Conservation (phyloP, 306 rosid genomes). For the Castanea crenata region DNA sequence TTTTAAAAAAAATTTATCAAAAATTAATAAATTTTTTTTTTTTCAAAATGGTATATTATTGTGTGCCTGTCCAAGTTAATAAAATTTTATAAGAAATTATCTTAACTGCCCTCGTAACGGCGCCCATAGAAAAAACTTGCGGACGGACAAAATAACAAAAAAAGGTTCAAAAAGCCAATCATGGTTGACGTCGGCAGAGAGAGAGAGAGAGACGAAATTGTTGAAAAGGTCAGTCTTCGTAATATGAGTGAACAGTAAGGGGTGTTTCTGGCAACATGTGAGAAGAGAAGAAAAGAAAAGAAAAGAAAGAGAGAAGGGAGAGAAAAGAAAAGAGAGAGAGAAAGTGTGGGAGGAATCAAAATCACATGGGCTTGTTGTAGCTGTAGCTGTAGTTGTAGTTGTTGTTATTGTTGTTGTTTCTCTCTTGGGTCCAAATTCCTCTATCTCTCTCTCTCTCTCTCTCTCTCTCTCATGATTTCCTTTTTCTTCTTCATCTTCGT, state of each 20-base stretch:
- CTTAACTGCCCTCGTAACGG: too few species aligned
- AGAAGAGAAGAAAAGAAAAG: not conserved
- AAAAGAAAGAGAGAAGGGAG: conserved; percentile 1
- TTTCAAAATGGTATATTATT: too few species aligned
- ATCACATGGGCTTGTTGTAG: conserved; percentile 91
- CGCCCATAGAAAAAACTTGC: too few species aligned
- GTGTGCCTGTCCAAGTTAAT: too few species aligned
- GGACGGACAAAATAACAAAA: too few species aligned
- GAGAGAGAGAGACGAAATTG: not conserved
- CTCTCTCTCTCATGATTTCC: conserved; percentile 42
- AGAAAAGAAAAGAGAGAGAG: not conserved
- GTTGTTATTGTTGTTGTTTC: too few species aligned
- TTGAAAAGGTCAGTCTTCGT: conserved; percentile 16
- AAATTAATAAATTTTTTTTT: too few species aligned
- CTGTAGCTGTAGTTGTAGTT: too few species aligned
- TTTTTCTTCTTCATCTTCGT: conserved; percentile 30
- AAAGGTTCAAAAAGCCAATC: not conserved
- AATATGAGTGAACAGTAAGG: not conserved
- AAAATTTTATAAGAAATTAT: too few species aligned
- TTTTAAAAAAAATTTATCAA: too few species aligned
- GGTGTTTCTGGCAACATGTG: not conserved
- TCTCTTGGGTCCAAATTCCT: too few species aligned
- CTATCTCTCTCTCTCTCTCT: conserved; percentile 19
- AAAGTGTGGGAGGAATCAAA: conserved; percentile 61
- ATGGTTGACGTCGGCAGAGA: conserved; percentile 21